Evolutionary conservation across 805 yeast species (phyloP).

Genomic region (Starmerella bombicola): DNA sequence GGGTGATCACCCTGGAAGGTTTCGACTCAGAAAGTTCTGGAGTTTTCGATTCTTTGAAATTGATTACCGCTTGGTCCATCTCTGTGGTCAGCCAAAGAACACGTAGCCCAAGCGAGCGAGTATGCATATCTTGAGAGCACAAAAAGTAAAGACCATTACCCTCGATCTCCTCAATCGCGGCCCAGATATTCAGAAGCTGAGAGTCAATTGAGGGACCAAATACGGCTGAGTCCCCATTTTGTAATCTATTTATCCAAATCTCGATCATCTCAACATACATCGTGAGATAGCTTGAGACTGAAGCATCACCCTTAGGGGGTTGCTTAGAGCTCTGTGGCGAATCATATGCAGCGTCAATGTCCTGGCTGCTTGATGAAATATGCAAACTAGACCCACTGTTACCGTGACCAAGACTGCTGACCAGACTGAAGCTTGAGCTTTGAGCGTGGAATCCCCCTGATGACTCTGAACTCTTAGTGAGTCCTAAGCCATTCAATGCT

Average conservation of each 20-base stretch:
- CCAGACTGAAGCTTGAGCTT: slow-evolving; percentile 12
- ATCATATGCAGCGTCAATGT: slow-evolving; percentile 3
- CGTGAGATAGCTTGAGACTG: slow-evolving; percentile 29
- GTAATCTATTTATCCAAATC: slow-evolving; percentile 49
- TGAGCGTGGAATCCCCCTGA: slow-evolving; percentile 2
- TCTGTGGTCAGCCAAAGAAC: slow-evolving; percentile 68
- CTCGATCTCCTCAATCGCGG: slow-evolving; percentile 87
- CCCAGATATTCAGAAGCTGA: slow-evolving; percentile 39
- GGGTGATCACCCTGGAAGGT: slow-evolving; percentile 41
- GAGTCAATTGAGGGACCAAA: slow-evolving; percentile 10
- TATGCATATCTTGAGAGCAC: slow-evolving; percentile 70
- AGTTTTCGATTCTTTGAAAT: slow-evolving; percentile 29
- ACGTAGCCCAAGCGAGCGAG: slow-evolving; percentile 63
- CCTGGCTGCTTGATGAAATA: slow-evolving; percentile 5
- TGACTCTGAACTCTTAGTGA: background rate
- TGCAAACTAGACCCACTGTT: slow-evolving; percentile 9
- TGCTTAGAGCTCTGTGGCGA: background rate
- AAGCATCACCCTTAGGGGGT: background rate
- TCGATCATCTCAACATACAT: slow-evolving; percentile 68
- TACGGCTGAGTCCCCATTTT: slow-evolving; percentile 18
- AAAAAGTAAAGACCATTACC: slow-evolving; percentile 88
- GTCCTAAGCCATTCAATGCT: background rate
- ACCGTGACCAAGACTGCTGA: slow-evolving; percentile 1
- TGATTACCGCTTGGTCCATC: slow-evolving; percentile 72
- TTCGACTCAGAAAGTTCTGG: slow-evolving; percentile 11